Percentiles rank a stretch among this genome's conserved stretches.
Conservation (phyloP, 169 alveolate species). For the Plasmodium coatneyi region DNA sequence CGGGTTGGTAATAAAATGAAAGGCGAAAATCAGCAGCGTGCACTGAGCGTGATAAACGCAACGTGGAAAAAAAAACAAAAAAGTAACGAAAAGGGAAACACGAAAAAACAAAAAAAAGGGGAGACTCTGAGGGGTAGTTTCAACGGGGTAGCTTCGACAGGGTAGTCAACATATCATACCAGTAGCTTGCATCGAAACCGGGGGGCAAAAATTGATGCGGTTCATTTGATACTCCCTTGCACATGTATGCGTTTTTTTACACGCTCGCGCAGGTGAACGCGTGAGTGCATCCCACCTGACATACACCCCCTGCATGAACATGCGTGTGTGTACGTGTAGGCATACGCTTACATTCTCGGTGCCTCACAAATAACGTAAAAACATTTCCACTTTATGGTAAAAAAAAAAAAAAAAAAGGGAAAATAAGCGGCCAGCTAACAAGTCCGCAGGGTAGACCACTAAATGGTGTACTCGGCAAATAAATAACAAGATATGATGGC, state of each 20-base stretch:
- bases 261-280: background rate
- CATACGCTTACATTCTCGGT: background rate
- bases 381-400: background rate
- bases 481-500: background rate
- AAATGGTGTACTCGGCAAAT: background rate
- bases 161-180: background rate
- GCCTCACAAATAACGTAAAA: constrained; percentile 8
- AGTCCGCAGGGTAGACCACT: background rate
- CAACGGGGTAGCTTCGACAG: background rate
- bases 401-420: background rate
- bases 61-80: background rate
- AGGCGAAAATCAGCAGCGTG: background rate
- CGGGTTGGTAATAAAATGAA: background rate
- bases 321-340: background rate
- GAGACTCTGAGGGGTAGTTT: background rate
- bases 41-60: background rate
- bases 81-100: background rate
- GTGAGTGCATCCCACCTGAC: background rate
- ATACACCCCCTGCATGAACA: background rate
- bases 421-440: background rate
- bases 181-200: background rate
- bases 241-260: background rate
- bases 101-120: background rate
- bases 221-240: background rate
- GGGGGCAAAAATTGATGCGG: background rate